A percentile compares a stretch with the other conserved stretches of the same genome.
Conservation (phyloP, 2,329 filamentous ascomycete genomes). For the Clathrospora elynae region DNA sequence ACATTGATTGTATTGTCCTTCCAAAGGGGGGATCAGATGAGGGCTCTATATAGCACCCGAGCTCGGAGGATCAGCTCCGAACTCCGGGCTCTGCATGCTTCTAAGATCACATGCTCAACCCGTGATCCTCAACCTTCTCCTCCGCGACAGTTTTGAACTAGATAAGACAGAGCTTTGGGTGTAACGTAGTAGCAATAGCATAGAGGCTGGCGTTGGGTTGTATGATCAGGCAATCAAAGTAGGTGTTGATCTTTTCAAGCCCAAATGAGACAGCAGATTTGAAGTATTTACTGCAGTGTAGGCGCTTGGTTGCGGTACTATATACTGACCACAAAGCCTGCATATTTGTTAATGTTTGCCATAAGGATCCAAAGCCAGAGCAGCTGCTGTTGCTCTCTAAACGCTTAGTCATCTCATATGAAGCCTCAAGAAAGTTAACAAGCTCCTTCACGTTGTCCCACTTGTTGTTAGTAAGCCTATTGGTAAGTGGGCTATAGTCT, state of each 20-base stretch:
- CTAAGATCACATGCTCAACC: too few species aligned
- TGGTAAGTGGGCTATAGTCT: slow-evolving; percentile 4
- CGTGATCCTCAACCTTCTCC: background rate
- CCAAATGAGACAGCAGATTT: slow-evolving; percentile 4
- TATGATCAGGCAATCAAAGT: slow-evolving; percentile 11
- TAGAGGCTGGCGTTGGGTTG: slow-evolving; percentile 2
- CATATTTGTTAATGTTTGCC: slow-evolving; percentile 12
- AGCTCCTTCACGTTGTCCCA: slow-evolving; percentile 8
- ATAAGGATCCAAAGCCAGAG: slow-evolving; percentile 10
- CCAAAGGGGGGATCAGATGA: too few species aligned
- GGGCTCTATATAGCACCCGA: too few species aligned
- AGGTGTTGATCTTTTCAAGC: slow-evolving; percentile 13
- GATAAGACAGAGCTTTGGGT: slow-evolving; percentile 7
- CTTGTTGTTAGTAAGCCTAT: slow-evolving; percentile 7
- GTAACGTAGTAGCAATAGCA: slow-evolving; percentile 8
- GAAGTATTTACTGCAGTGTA: background rate
- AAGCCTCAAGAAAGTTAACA: slow-evolving; percentile 6
- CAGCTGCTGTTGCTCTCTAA: slow-evolving; percentile 10
- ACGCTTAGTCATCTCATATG: slow-evolving; percentile 6
- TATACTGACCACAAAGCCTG: slow-evolving; percentile 5
- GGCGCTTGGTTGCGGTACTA: background rate
- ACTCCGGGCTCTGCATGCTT: too few species aligned
- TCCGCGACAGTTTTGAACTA: slow-evolving; percentile 10
- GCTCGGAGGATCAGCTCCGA: too few species aligned
- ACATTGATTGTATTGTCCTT: too few species aligned